Evolutionary conservation across 164 flowering plant species (phyloP), one percentile per base, ranked within the genome.

Genomic region (Nymphaea thermarum): DNA sequence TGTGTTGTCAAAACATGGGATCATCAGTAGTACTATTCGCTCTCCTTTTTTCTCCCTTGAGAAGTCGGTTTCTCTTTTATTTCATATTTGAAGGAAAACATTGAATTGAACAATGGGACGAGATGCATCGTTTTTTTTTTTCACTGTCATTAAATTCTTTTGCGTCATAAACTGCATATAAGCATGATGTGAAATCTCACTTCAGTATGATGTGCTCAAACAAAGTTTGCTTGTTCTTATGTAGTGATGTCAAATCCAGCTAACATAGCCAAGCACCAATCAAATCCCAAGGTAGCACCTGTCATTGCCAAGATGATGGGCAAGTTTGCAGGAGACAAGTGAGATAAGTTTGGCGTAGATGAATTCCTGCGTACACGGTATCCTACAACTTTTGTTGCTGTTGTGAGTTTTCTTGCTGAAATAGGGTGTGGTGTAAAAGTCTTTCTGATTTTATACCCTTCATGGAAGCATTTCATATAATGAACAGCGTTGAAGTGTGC

Each of bases 201-300:
- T 25, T 25, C 36, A 25, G 36, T 25, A 25, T 25, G 36, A 25
- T 25, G 36, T 25, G 36, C 36, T 25, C 15, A 8, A 10, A 6
- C 42, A 25, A 25, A 25, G 36, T 25, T 17, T n/a, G 42, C 44
- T n/a, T 4, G 4, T 43, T 43, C n/a, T 53, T 71, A 43, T 73
- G 79, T 87, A 91, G 98, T 94, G 67, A 91, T 94, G 99, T 90
- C 88, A 83, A 90, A 94, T 75, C 99, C 99, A 60, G 99, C 96
- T 43, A 94, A 94, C 74, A 77, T 88, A 25, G 90, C 96, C 10
- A 90, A 94, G 85, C 96, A 94, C 75, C 96, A 91, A 73, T 76
- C 77, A 17, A 92, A 94, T 70, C 99, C 99, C 25, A 94, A 89
- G 78, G 96, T 94, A 71, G 99, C 96, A 70, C 99, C 99, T n/a